Evolutionary conservation across 2,329 filamentous ascomycete species (phyloP).

Genomic region (Tolypocladium pustulatum): DNA sequence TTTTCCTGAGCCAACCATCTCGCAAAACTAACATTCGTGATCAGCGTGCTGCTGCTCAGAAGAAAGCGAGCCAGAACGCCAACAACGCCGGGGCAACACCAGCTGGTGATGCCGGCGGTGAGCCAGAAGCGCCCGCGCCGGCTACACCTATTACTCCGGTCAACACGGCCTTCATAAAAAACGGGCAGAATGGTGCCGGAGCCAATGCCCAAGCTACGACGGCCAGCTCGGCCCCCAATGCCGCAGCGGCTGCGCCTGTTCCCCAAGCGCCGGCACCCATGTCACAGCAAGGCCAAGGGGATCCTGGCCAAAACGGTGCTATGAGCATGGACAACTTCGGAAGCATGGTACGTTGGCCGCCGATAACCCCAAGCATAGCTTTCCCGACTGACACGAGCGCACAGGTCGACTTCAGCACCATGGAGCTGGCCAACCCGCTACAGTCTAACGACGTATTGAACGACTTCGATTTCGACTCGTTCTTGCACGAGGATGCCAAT

Average conservation of each 20-base stretch:
- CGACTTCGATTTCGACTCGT: conserved; percentile 59
- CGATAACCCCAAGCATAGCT: background rate
- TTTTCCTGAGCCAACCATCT: background rate
- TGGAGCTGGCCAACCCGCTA: conserved; percentile 47
- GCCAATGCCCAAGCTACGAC: conserved; percentile 16
- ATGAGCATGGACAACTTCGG: conserved; percentile 34
- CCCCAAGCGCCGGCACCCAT: conserved; percentile 31
- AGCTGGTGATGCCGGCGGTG: conserved; percentile 42
- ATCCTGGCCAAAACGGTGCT: conserved; percentile 33
- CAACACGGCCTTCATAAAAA: conserved; percentile 36
- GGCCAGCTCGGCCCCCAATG: conserved; percentile 17
- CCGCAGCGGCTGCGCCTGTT: conserved; percentile 17
- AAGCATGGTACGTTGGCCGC: conserved; percentile 29
- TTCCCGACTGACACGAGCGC: conserved; percentile 3
- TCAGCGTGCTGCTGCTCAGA: conserved; percentile 44
- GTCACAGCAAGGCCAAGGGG: conserved; percentile 32
- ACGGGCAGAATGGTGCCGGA: conserved; percentile 15
- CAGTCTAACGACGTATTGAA: conserved; percentile 47
- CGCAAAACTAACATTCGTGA: conserved; percentile 11
- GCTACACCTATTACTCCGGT: conserved; percentile 55
- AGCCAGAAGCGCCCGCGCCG: conserved; percentile 49
- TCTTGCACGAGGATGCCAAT: conserved; percentile 47
- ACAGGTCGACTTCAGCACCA: conserved; percentile 33
- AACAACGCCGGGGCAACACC: conserved; percentile 41
- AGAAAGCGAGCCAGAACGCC: conserved; percentile 49